Base-by-base conservation (phyloP, 305 asterid genomes). In the Solanum chacoense region DNA sequence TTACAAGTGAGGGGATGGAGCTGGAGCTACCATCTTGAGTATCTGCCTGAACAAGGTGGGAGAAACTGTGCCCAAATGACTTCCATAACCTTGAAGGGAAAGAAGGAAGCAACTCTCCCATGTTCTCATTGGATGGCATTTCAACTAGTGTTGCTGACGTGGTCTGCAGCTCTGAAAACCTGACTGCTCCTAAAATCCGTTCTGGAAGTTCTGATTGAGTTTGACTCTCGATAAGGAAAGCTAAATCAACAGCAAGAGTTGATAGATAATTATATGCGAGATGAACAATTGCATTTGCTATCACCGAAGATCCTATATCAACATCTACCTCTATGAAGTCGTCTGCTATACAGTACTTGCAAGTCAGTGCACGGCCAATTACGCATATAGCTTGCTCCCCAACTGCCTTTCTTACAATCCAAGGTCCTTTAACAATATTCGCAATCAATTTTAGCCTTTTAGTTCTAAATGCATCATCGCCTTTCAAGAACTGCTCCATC, bases 311-410 rank as follows among this genome's bases (percentile, higher is more conserved):
- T 72, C 98, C 98, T 59, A 97, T 94, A 89, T 97, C 98, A 22
- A 96, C 91, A 90, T 96, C 98, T 77, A 95, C 94, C 90, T 97
- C 98, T n/a, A 95, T 37, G 65, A 92, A 95, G 88, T 93, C 91
- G 22, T 93, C 96, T 42, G 95, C 98, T 55, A 77, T 40, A 79
- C 91, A 89, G 85, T 95, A 95, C 63, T 89, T 93, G 90, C 98
- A 94, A 22, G 91, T 90, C 24, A 95, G 96, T 31, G 95, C 93
- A 69, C 94, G 93, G 4, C 98, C 98, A 35, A 96, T 93, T 40
- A 96, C 83, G 55, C 97, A 94, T 88, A 95, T 93, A 67, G 98
- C 98, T 87, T 95, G 98, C 93, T 96, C 98, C 7, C 99, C 99
- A 55, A 96, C 95, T 85, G 98, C 96, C 89, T 92, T 94, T 88